Evolutionary conservation across 371 early-diverging fungal genomes (phyloP).

Genomic region (Neoconidiobolus thromboides): DNA sequence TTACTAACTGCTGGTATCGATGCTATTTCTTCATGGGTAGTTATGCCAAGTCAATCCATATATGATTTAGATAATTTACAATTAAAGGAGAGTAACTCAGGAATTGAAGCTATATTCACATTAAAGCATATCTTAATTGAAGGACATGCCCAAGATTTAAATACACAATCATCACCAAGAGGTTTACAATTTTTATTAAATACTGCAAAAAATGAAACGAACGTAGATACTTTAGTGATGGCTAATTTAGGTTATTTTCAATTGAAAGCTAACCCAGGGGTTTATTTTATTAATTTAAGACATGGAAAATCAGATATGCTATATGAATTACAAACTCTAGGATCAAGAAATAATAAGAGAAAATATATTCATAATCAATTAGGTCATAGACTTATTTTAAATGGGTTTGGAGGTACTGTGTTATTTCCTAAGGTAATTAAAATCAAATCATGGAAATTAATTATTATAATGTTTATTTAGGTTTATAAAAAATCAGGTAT

Average conservation of each 20-base stretch:
- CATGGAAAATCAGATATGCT: conserved; percentile 61
- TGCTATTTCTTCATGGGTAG: conserved; percentile 70
- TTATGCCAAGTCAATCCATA: conserved; percentile 51
- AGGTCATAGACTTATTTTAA: conserved; percentile 23
- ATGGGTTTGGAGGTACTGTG: conserved; percentile 63
- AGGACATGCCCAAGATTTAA: conserved; percentile 63
- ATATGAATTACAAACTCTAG: conserved; percentile 47
- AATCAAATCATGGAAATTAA: no score
- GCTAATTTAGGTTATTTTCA: conserved; percentile 91
- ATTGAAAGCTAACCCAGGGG: conserved; percentile 76
- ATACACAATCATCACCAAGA: conserved; percentile 47
- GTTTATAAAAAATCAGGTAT: conserved; percentile 45
- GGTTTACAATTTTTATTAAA: conserved; percentile 77
- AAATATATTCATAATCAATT: no score
- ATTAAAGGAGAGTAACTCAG: conserved; percentile 27
- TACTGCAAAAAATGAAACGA: conserved; percentile 23
- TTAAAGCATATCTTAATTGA: conserved; percentile 72
- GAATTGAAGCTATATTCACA: conserved; percentile 55
- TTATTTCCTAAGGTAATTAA: conserved; percentile 43
- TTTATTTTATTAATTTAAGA: conserved; percentile 62
- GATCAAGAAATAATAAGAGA: conserved; percentile 27
- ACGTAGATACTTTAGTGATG: conserved; percentile 86
- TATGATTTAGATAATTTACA: conserved; percentile 85
- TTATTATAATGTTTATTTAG: no score
- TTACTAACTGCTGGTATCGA: conserved; percentile 76